Percentiles rank a stretch among this genome's conserved stretches.
These are phyloP conservation scores for Trypanosoma scelopori DNA, from an alignment of 208 protist species.

Conservation along the genomic window DNA sequence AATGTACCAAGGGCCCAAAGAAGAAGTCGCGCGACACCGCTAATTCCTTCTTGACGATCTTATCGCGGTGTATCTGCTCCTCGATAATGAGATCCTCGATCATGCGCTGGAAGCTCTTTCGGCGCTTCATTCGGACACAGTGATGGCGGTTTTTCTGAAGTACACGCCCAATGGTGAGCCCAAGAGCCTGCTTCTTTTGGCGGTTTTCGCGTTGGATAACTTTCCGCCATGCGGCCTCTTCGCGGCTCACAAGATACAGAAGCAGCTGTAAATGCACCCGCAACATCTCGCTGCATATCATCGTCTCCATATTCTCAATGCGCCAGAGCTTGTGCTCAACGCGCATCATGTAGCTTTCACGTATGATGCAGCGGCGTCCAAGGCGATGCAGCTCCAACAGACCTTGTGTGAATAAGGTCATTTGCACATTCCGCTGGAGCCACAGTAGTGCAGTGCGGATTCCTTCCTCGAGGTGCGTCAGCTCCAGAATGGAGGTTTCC, in stretches of 20 bases:
- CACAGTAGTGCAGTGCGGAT: slow-evolving; percentile 28
- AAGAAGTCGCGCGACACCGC: slow-evolving; percentile 39
- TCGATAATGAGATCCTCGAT: slow-evolving; percentile 29
- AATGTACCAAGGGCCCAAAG: slow-evolving; percentile 43
- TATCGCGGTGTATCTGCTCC: slow-evolving; percentile 40
- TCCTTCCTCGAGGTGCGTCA: slow-evolving; percentile 31
- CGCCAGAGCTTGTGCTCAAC: slow-evolving; percentile 39
- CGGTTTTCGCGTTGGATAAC: slow-evolving; percentile 35
- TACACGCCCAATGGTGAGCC: slow-evolving; percentile 30
- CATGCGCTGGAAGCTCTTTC: slow-evolving; percentile 10
- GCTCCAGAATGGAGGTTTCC: slow-evolving; percentile 20
- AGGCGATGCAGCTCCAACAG: slow-evolving; percentile 37
- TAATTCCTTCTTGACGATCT: slow-evolving; percentile 31
- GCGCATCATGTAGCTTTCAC: slow-evolving; percentile 32
- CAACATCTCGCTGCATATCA: slow-evolving; percentile 42
- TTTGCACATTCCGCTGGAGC: slow-evolving; percentile 21
- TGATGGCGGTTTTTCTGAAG: slow-evolving; percentile 31
- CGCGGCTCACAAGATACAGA: slow-evolving; percentile 27
- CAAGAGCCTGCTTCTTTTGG: slow-evolving; percentile 39
- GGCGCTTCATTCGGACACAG: neutral
- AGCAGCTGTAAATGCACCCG: slow-evolving; percentile 32
- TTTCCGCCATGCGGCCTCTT: slow-evolving; percentile 43
- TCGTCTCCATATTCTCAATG: slow-evolving; percentile 36
- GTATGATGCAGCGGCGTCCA: slow-evolving; percentile 40
- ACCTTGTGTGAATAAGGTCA: slow-evolving; percentile 18